Evolutionary conservation across 2,329 filamentous ascomycete genomes (phyloP).

Genomic region (Fusarium camptoceras): DNA sequence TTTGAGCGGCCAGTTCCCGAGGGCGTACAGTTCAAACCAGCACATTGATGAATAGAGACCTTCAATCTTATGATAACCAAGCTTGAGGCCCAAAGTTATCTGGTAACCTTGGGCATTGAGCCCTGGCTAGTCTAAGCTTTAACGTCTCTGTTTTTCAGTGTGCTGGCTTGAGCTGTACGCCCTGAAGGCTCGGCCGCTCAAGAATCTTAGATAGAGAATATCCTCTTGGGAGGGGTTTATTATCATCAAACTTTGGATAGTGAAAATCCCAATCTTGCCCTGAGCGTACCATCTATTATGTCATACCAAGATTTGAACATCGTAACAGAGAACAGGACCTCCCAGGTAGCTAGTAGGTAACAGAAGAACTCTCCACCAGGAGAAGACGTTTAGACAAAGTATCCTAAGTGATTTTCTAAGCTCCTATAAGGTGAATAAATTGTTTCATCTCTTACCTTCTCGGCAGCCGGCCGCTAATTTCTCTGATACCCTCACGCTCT

Average conservation of each 20-base stretch:
- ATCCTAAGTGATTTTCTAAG: too few relatives aligned
- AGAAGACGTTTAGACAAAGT: too few relatives aligned
- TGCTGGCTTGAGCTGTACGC: not conserved
- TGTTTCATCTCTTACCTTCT: too few relatives aligned
- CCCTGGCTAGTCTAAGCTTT: not conserved
- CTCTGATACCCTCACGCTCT: too few relatives aligned
- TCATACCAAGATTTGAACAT: accelerated
- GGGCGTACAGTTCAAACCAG: not conserved
- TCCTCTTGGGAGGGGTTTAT: not conserved
- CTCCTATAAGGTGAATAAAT: too few relatives aligned
- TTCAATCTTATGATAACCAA: not conserved
- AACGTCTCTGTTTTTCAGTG: not conserved
- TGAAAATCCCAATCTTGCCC: not conserved
- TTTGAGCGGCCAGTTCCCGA: not conserved
- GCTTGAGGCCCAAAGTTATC: accelerated
- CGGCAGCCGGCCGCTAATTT: accelerated
- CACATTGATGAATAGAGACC: not conserved
- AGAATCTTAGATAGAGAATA: accelerated
- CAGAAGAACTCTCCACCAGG: too few relatives aligned
- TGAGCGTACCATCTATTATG: not conserved
- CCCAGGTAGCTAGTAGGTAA: too few relatives aligned
- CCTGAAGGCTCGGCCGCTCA: not conserved
- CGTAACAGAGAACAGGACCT: not conserved
- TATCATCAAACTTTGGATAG: not conserved
- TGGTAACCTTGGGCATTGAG: not conserved